Evolutionary conservation across 257 asterid species (phyloP), one percentile per base, ranked within the genome.

Genomic region (Rubia yunnanensis): DNA sequence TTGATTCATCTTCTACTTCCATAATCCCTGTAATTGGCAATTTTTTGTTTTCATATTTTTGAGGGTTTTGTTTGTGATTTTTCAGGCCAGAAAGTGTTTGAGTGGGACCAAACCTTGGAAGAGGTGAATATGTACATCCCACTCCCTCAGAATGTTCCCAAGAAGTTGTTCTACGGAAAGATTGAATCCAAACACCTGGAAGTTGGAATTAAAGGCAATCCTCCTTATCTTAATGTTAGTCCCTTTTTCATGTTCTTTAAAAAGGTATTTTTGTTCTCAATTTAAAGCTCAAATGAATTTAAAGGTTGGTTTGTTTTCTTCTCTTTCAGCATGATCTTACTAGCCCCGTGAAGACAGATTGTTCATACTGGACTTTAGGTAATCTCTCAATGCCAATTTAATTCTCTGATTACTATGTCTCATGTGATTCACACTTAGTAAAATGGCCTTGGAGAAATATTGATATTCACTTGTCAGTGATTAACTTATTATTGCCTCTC

Each of bases 91-190:
- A 88, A 88, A 81, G 96, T 94, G 67, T 94, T 94, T 30, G 96
- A 94, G 34, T 94, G 99, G 99, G 99, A 94, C 68, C 99, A 94
- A 75, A 94, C 96, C 55, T 82, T 94, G 72, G 99, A 94, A 64
- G 99, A 94, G 76, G 95, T 88, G 79, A 94, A 94, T 72, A 86
- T 94, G 77, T 94, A 90, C 86, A 86, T 94, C 64, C 78, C 72
- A 8, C 92, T 90, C 58, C 99, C 98, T 15, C 80, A 83, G 26
- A 78, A 85, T 77, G 95, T 94, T 70, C 95, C 97, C 1, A 90
- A 80, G 81, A 90, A 94, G 88, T 76, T 90, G 10, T 90, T 94
- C 70, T 69, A 72, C 64, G 77, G 96, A 79, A 94, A 81, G 68
- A 80, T 86, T 70, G 86, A 82, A 15, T 82, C 96, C 65, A 90